Base-by-base conservation (phyloP, 129 eudicot species). In the Artemisia annua region DNA sequence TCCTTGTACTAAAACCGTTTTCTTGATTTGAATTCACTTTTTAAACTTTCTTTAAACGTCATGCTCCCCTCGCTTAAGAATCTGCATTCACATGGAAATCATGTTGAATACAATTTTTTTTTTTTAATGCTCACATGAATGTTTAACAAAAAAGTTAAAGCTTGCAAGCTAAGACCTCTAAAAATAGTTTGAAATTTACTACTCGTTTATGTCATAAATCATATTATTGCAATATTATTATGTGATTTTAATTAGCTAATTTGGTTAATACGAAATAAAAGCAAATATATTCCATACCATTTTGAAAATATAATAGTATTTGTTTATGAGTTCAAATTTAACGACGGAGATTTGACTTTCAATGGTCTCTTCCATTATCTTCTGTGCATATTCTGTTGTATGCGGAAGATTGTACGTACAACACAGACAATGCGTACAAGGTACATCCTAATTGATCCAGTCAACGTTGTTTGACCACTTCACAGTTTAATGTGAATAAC, bases 401-500 rank as follows among this genome's bases (percentile, higher is more conserved):
- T 60, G 76, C 13, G 63, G 18, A 51, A 30, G 69, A 11, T 22
- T 28, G 70, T 66, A 75, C 72, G 66, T 75, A 56, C 72, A 75
- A 75, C 14, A 30, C 59, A 65, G 67, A 75, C 79, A 39, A 65
- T 20, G 72, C 72, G 64, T 64, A 74, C 56, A 55, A 24, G 63
- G 71, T 83, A 85, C 79, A 81, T 73, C 35, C 75, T 80, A 57
- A 67, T 14, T 82, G 84, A 87, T 85, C 83, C 87, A 85, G 92
- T 88, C 96, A 91, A 72, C 82, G 67, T 48, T 55, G 51, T 84
- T 91, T 91, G 97, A 91, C 96, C 87, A 66, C 60, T 56, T 16
- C 0, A 28, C 30, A 28, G 4, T 28, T 26, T 28, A 28, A 28
- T 24, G 28, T 20, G 22, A 20, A 20, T 20, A 20, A 20, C 1